These are phyloP conservation scores for Vigna nakashimae DNA, from an alignment of 306 rosid genomes.

Conservation along the genomic window DNA sequence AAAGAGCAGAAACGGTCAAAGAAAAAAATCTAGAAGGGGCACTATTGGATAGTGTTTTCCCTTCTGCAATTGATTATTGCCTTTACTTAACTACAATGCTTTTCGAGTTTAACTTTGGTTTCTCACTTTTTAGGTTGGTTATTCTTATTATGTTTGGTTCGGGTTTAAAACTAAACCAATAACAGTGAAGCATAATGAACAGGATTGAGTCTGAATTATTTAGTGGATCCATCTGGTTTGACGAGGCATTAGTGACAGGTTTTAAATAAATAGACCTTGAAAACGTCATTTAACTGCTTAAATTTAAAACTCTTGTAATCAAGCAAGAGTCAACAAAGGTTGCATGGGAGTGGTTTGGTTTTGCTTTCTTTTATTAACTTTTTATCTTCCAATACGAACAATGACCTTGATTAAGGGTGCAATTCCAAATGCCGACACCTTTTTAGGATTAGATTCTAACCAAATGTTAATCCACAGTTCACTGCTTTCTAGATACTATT, in stretches of 20 bases:
- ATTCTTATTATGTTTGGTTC: not conserved
- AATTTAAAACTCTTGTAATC: conserved; percentile 1
- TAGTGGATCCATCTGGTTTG: conserved; percentile 6
- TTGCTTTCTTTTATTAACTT: not conserved
- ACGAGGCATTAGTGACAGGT: not conserved
- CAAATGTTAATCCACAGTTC: conserved; percentile 5
- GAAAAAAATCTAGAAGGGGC: conserved; percentile 20
- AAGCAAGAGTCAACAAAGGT: conserved; percentile 28
- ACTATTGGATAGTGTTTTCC: not conserved
- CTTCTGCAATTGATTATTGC: not conserved
- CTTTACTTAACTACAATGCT: not conserved
- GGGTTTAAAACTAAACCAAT: not conserved
- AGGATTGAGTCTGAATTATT: not conserved
- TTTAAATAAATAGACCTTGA: conserved; percentile 6
- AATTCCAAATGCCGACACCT: conserved; percentile 27
- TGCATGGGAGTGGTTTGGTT: not conserved
- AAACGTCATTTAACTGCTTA: conserved; percentile 15
- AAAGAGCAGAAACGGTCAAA: conserved; percentile 26
- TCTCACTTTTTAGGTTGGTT: not conserved
- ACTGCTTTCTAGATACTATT: conserved; percentile 16
- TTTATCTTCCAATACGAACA: conserved; percentile 2
- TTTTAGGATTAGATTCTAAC: conserved; percentile 32
- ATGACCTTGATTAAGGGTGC: conserved; percentile 15
- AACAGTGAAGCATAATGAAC: not conserved
- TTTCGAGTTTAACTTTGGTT: not conserved